These are phyloP conservation scores for Termitomyces sp. DNA, from an alignment of 768 basidiomycete genomes.

Conservation along the genomic window DNA sequence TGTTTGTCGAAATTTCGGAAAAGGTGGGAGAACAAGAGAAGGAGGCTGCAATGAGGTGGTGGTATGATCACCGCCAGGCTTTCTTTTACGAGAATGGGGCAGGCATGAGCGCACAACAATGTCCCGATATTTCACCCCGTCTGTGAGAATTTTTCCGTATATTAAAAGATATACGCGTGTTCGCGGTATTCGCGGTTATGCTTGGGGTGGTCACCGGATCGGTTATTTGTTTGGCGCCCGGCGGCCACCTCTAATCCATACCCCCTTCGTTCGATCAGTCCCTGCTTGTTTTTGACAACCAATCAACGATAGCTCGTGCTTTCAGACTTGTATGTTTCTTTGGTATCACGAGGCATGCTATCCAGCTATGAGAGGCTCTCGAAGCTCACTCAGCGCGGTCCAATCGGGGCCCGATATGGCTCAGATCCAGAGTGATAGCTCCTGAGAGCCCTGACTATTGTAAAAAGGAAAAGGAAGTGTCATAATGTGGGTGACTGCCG, in stretches of 20 bases:
- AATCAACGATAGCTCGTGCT: conserved; percentile 4
- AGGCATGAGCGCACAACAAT: neutral
- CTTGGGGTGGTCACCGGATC: conserved; percentile 18
- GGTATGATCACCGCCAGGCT: conserved; percentile 43
- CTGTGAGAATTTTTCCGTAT: conserved; percentile 4
- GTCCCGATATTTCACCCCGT: conserved; percentile 5
- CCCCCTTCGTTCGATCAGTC: neutral
- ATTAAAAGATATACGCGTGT: neutral
- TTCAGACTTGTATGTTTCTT: conserved; percentile 3
- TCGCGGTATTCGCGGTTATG: too few species aligned
- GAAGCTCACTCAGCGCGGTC: conserved; percentile 8
- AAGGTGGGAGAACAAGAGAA: conserved; percentile 67
- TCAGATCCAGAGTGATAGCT: conserved; percentile 9
- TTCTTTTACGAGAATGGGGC: conserved; percentile 2
- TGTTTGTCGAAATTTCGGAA: conserved; percentile 61
- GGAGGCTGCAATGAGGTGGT: conserved; percentile 65
- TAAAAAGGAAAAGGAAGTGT: conserved; percentile 12
- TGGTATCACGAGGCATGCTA: conserved; percentile 10
- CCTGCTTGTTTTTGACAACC: conserved; percentile 6
- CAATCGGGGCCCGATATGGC: conserved; percentile 13
- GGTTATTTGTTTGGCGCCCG: conserved; percentile 18
- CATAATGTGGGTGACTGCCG: conserved; percentile 5
- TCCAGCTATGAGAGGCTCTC: conserved; percentile 4
- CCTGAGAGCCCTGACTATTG: conserved; percentile 7
- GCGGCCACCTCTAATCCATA: conserved; percentile 11